Percentiles rank a stretch among this genome's conserved stretches.
Conservation (phyloP, 2,329 filamentous ascomycete species). For the Cordyceps fumosorosea region DNA sequence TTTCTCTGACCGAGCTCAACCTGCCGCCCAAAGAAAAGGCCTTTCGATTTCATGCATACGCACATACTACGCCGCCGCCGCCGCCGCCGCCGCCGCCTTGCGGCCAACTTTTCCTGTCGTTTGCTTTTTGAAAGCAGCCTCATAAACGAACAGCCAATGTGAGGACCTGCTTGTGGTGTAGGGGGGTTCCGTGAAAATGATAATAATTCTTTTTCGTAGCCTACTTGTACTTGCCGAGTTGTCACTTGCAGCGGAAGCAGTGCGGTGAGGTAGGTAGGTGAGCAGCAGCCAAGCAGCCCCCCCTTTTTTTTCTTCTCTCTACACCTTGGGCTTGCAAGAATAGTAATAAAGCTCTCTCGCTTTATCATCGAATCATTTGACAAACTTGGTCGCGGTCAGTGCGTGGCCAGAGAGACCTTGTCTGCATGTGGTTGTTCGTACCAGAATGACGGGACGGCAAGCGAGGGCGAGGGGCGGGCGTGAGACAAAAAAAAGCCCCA, state of each 20-base stretch:
- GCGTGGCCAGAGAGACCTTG: background rate
- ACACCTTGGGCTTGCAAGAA: too few relatives aligned
- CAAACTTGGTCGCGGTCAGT: background rate
- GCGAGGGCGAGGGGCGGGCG: background rate
- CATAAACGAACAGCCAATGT: background rate
- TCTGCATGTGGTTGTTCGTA: background rate
- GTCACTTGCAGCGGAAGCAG: background rate
- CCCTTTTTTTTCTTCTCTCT: background rate
- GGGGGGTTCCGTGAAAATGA: background rate
- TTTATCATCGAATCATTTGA: background rate
- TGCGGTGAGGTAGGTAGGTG: background rate
- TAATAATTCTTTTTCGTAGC: background rate
- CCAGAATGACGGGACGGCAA: slow-evolving; percentile 11
- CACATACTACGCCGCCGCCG: too few relatives aligned
- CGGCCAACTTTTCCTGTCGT: background rate
- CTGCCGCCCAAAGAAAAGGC: background rate
- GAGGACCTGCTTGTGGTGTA: background rate
- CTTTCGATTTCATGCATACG: background rate
- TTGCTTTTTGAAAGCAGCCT: background rate
- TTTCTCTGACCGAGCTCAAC: slow-evolving; percentile 5
- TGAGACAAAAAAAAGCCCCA: background rate
- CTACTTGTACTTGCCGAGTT: background rate
- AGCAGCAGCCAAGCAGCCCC: background rate
- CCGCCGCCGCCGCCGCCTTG: too few relatives aligned
- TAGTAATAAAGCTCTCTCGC: background rate